Base-by-base conservation (phyloP, 1,284 basidiomycete species). In the Phylloporus gajari region DNA sequence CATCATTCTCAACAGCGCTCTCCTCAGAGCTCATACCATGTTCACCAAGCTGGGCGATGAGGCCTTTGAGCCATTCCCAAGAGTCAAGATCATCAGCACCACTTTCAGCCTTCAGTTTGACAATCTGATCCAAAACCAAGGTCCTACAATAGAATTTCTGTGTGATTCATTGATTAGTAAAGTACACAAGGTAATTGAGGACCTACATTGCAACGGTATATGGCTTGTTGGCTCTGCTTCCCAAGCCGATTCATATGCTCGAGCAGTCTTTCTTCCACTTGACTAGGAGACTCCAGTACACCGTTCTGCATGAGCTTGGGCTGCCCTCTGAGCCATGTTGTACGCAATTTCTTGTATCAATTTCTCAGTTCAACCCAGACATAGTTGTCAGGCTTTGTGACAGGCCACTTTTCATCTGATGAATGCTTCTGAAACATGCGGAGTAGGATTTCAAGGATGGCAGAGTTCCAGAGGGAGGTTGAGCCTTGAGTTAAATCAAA, bases 21-120 rank as follows among this genome's bases (percentile, higher is more conserved):
- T 67, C 44, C 32, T 67, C 66, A 1, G 58, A 67, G 58, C 66
- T 67, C 66, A 67, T 67, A 23, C 58, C 44, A 19, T 60, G 42
- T 30, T 67, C 23, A 3, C 66, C 66, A 5, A 67, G 32, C 4
- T 3, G 1, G 4, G 46, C 4, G 12, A 67, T n/a, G 1, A 60
- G 25, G 2, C 17, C 3, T n/a, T 60, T 9, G 11, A 67, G 58
- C 58, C 58, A 60, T n/a, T 17, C 15, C 58, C 56, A 51, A 17
- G 32, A n/a, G n/a, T n/a, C n/a, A n/a, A n/a, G n/a, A n/a, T n/a
- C n/a, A n/a, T n/a, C n/a, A n/a, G n/a, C n/a, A n/a, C n/a, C n/a
- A n/a, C n/a, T 32, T 44, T 44, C 42, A 44, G 42, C 42, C 42
- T 48, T 64, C 9, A 48, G n/a, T 23, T 23, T 35, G 32, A 65